Evolutionary conservation across 495 filamentous ascomycete species (phyloP).

Genomic region (Penicillium turbatum): DNA sequence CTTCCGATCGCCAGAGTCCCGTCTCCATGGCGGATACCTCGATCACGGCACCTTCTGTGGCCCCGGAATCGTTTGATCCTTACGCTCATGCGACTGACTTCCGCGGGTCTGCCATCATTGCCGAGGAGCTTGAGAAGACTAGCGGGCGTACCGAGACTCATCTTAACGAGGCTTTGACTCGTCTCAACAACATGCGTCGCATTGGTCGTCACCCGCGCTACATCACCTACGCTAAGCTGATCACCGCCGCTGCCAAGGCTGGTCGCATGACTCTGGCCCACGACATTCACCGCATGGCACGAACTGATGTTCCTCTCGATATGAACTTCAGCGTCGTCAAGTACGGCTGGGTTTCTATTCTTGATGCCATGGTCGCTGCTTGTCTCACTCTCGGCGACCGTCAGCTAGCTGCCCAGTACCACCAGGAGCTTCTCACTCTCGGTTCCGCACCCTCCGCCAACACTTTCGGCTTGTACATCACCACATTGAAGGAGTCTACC

Average conservation of each 20-base stretch:
- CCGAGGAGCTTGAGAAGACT: slow-evolving; percentile 75
- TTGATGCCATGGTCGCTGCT: slow-evolving; percentile 94
- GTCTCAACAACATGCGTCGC: slow-evolving; percentile 89
- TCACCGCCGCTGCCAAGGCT: slow-evolving; percentile 81
- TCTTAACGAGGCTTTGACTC: slow-evolving; percentile 73
- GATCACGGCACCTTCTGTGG: slow-evolving; percentile 40
- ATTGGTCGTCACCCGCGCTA: slow-evolving; percentile 88
- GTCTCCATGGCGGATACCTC: slow-evolving; percentile 36
- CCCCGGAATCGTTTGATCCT: slow-evolving; percentile 80
- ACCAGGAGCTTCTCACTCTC: slow-evolving; percentile 83
- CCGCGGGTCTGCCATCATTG: slow-evolving; percentile 84
- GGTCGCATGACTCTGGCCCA: slow-evolving; percentile 72
- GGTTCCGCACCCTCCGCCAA: slow-evolving; percentile 90
- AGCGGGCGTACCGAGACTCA: slow-evolving; percentile 61
- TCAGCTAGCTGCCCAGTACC: slow-evolving; percentile 72
- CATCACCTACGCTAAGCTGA: slow-evolving; percentile 92
- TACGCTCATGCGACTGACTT: slow-evolving; percentile 87
- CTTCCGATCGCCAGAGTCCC: slow-evolving; percentile 37
- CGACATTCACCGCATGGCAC: slow-evolving; percentile 83
- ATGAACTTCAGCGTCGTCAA: slow-evolving; percentile 77
- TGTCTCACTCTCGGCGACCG: slow-evolving; percentile 82
- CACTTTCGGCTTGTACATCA: slow-evolving; percentile 97
- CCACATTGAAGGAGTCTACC: slow-evolving; percentile 90
- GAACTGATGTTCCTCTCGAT: slow-evolving; percentile 77
- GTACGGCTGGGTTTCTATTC: slow-evolving; percentile 90